Base-by-base conservation (phyloP, 306 rosid species). In the Ammopiptanthus mongolicus region DNA sequence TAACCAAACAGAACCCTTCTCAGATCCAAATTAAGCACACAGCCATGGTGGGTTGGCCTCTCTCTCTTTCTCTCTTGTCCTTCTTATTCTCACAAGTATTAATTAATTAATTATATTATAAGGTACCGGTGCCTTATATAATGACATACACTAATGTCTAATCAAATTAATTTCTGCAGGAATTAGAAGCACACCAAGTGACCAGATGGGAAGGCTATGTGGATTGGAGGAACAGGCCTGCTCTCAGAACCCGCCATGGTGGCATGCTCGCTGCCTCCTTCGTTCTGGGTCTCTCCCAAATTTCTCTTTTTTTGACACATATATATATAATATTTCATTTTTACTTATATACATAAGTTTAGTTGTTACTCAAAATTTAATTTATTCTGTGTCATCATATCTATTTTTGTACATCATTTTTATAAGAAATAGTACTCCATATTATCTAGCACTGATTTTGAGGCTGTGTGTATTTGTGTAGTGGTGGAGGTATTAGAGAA, bases 401-500 rank as follows among this genome's bases (percentile, higher is more conserved):
- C 3, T 8, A 37, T 39, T 9, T 39, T 1, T 10, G 14, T 9
- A 0, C 28, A 25, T 41, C 14, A 41, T 11, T 41, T 11, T 41
- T 25, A 3, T 25, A 2, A 37, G 6, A 41, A 11, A 39, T 5
- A 17, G 23, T 17, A 23, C 7, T 28, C 1, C 15, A 2, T 9
- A 41, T 41, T 74, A 17, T 28, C 6, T 22, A 22, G 66, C 18
- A 31, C 74, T 73, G 63, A 79, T 39, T 71, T 9, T 2, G 60
- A 62, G 59, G 65, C 8, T 31, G 19, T 52, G 31, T 47, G 52
- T 52, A 5, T 59, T 33, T 31, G n/a, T 85, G 77, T 39, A 95
- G 99, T 78, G 83, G 98, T 76, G 82, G 99, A 96, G 84, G 57
- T 89, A 60, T 64, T 92, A 90, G 99, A 96, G 87, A 96, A 92